Base-by-base conservation (phyloP, 257 asterid genomes). In the Ajuga chamaepitys region DNA sequence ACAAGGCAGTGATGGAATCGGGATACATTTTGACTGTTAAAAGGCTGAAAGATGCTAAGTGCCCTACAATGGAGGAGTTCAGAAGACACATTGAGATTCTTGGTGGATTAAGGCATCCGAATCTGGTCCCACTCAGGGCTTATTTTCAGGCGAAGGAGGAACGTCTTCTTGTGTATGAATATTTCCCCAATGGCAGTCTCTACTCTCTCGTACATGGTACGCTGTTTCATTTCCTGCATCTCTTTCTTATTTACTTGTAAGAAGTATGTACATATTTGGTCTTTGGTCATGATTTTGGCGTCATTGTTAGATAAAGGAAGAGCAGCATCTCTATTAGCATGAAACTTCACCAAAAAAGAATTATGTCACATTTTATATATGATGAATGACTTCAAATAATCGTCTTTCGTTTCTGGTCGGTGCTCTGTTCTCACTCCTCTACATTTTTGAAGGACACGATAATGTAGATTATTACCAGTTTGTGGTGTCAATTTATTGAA, bases 111-210 rank as follows among this genome's bases (percentile, higher is more conserved):
- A 84, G 95, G 77, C 97, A 93, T 64, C 95, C 96, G 0, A 89
- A 93, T 50, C 22, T 93, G 81, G 97, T 88, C 50, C 95, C 99
- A 0, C 88, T 93, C 45, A 76, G 96, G 71, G 99, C 99, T 4
- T 93, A 93, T 76, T 93, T 93, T 75, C 96, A 87, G 80, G 96
- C 97, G 0, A 87, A 82, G 81, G 99, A 86, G 82, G 99, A 93
- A 42, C 96, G 99, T 6, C 74, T 93, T 26, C 95, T 93, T 0
- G 99, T 93, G 4, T 93, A 77, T 20, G 99, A 93, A 79, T 93
- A 93, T 67, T 93, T 87, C 77, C 99, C 99, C 5, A 93, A 93
- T 54, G 99, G 99, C 78, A 93, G 96, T 58, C 99, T 93, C 77
- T 93, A 83, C 85, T 84, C 97, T 9, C 95, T 93, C 16, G 77